Evolutionary conservation across 2,329 filamentous ascomycete species (phyloP), one percentile per base, ranked within the genome.

Genomic region (Botryotinia convoluta): DNA sequence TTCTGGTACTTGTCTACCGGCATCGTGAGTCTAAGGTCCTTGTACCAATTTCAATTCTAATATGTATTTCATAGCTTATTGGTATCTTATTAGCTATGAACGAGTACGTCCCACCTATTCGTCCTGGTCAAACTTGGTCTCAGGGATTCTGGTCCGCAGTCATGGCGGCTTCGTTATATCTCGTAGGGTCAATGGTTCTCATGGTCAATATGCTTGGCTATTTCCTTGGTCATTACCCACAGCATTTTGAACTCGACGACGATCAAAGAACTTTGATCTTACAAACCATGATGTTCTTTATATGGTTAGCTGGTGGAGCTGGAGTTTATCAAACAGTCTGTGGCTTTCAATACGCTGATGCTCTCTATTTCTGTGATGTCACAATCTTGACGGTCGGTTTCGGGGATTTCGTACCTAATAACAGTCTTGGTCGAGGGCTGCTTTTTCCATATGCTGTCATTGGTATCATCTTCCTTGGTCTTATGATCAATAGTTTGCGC

Each of bases 141-240:
- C 89, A 92, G 79, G 90, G 90, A 0, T 93, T 88, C 78, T 93
- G 90, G 89, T 89, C 92, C 78, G 91, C 88, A 1, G 84, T 93
- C 20, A 87, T 91, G 35, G 90, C 90, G 0, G 88, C 90, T 2
- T 80, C 84, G 1, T 83, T 92, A 14, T 93, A 93, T 79, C 84
- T 90, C 60, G 79, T 91, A 26, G 88, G 90, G 74, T 88, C 88
- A 9, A 84, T 88, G 80, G 84, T 91, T 14, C 82, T 93, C 0
- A 89, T 92, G 85, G 81, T 91, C 75, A 93, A 93, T 76, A 91
- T 92, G 88, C 81, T 91, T 29, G 90, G 90, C 2, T 92, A 91
- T 76, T 88, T 91, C 73, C 83, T 91, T 0, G 90, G 90, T 2
- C 89, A 91, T 76, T 93, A 93, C 77, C 89, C 89, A 1, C 88